Evolutionary conservation across 2,329 filamentous ascomycete genomes (phyloP), one percentile per base, ranked within the genome.

Genomic region (Fusarium sp.): DNA sequence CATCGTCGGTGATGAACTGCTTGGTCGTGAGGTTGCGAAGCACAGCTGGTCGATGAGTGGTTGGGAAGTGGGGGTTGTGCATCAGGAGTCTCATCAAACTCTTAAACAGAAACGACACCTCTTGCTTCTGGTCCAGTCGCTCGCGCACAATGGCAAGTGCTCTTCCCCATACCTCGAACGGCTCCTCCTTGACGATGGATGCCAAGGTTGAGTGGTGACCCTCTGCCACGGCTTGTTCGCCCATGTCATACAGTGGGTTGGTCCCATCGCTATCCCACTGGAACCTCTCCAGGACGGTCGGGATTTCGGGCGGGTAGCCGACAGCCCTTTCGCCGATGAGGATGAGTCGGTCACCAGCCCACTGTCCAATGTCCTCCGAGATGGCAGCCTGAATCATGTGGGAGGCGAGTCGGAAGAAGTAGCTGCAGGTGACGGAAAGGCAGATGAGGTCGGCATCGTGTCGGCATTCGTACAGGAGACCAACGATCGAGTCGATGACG

Each of bases 1-100:
- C 35, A 14, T 60, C 34, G 18, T 60, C 56, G 16, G 58, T 38
- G 34, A 73, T 27, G 27, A 42, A 72, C 22, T 73, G 27, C 10
- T 72, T 62, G 16, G 54, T 64, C 14, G 20, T 40, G 16, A 73
- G n/a, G 62, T 73, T 73, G 5, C 69, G 71, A 20, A 73, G 69
- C 5, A 73, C 62, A 2, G 62, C 52, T 3, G 14, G n/a, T 10
- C 14, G 38, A 13, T 38, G 29, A 1, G 9, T 18, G 1, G 6
- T 6, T 1, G n/a, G 34, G 20, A 38, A 14, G 4, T 20, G 7
- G 9, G 60, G 57, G 2, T 18, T 42, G 14, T 38, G 29, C 22
- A 31, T 57, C 18, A 71, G 11, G 14, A 60, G 14, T 18, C 31
- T 18, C 13, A 63, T 27, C 14, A 71, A 18, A 3, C 50, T 62